Evolutionary conservation across 1,139 yeast species (phyloP).

Genomic region (Waltiozyma solani): DNA sequence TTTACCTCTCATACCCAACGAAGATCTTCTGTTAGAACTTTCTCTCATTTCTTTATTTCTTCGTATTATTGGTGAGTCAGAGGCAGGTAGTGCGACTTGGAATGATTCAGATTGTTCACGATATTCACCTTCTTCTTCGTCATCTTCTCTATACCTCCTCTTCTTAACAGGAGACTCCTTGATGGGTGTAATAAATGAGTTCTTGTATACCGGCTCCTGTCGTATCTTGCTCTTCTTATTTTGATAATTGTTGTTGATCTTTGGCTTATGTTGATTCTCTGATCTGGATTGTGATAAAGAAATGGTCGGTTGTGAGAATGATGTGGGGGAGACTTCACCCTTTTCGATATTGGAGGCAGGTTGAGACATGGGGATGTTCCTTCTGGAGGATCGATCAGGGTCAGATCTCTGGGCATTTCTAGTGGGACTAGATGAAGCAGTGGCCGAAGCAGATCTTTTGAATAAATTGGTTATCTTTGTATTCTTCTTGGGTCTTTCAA

Average conservation of each 20-base stretch:
- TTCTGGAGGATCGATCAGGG: neutral
- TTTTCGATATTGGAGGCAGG: neutral
- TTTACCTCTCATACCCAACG: constrained; percentile 53
- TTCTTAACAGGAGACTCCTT: constrained; percentile 2
- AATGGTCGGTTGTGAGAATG: neutral
- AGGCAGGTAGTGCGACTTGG: constrained; percentile 25
- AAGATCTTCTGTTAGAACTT: constrained; percentile 31
- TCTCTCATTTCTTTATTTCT: constrained; percentile 26
- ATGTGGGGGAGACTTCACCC: neutral
- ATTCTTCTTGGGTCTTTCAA: constrained; percentile 6
- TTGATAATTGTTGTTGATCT: neutral
- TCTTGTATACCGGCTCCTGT: constrained; percentile 13
- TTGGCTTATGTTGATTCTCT: neutral
- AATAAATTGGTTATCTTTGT: constrained; percentile 6
- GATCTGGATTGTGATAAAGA: neutral
- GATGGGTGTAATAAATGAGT: constrained; percentile 5
- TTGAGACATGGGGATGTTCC: constrained; percentile 4
- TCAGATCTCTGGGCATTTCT: neutral
- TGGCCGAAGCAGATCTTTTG: constrained; percentile 9
- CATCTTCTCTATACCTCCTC: neutral
- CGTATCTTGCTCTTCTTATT: constrained; percentile 8
- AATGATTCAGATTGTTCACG: constrained; percentile 17
- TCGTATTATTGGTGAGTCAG: constrained; percentile 32
- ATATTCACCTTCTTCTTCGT: constrained; percentile 5
- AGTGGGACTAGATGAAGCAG: neutral